Percentiles rank a stretch among this genome's conserved stretches.
phyloP scores from a whole-genome alignment of 345 rosid genomes.

The Raphanus sativus region DNA sequence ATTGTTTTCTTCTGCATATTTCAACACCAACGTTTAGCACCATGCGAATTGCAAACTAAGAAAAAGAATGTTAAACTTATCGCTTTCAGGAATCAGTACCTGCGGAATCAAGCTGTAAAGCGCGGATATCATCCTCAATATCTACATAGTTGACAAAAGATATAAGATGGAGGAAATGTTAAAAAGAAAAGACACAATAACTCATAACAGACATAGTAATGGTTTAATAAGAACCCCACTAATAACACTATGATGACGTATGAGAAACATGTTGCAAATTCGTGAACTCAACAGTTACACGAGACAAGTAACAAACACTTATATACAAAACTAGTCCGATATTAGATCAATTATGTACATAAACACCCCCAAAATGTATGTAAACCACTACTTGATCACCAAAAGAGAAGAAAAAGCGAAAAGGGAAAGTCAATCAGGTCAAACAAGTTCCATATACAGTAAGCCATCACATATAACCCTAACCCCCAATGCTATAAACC shows the following conservation, averaged over 20 bases:
- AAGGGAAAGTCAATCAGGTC: neutral
- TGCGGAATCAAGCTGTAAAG: slow-evolving; percentile 40
- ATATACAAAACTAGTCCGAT: neutral
- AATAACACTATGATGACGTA: neutral
- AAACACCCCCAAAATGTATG: too few relatives aligned
- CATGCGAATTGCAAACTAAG: neutral
- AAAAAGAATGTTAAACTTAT: neutral
- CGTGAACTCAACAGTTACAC: too few relatives aligned
- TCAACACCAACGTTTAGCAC: neutral
- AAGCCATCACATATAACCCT: neutral
- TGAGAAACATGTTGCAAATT: too few relatives aligned
- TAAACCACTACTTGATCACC: neutral
- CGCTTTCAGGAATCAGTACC: slow-evolving; percentile 15
- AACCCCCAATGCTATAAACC: neutral
- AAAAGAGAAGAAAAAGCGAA: neutral
- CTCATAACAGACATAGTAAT: too few relatives aligned
- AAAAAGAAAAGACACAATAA: neutral
- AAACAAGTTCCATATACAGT: neutral
- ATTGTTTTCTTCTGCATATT: slow-evolving; percentile 27
- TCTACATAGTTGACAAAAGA: slow-evolving; percentile 17
- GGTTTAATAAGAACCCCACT: neutral
- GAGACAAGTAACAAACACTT: too few relatives aligned
- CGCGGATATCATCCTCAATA: slow-evolving; percentile 43
- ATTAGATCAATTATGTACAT: neutral
- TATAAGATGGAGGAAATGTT: neutral